Percentiles rank a stretch among this genome's conserved stretches.
Evolutionary conservation across 1,139 yeast genomes (phyloP).

Genomic region (Pichia inconspicua): DNA sequence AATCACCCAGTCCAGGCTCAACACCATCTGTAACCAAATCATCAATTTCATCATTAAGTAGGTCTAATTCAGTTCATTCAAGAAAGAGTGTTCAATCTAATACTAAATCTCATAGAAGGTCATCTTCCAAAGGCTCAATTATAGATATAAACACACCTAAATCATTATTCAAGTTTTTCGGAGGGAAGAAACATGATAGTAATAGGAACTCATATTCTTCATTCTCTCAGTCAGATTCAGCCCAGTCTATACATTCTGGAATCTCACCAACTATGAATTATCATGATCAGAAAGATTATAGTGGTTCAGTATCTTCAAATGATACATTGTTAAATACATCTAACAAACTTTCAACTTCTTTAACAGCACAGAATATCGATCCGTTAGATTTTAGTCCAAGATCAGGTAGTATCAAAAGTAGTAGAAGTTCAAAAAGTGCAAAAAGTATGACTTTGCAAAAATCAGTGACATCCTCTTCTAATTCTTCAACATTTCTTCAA

Average conservation of each 20-base stretch:
- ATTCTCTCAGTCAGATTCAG: constrained; percentile 7
- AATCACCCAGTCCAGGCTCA: neutral
- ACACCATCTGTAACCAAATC: neutral
- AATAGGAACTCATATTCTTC: constrained; percentile 7
- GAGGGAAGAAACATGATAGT: constrained; percentile 9
- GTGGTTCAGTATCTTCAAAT: neutral
- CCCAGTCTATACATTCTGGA: neutral
- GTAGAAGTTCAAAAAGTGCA: constrained; percentile 2
- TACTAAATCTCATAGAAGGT: constrained; percentile 18
- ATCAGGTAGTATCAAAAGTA: constrained; percentile 4
- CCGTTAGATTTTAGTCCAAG: neutral
- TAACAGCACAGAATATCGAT: neutral
- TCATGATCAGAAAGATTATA: neutral
- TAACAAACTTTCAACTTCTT: neutral
- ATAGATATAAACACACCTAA: constrained; percentile 26
- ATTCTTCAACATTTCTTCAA: neutral
- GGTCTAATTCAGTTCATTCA: constrained; percentile 35
- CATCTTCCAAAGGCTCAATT: constrained; percentile 25
- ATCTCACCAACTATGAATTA: neutral
- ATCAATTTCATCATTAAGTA: constrained; percentile 2
- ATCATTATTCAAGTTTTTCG: constrained; percentile 28
- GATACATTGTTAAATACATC: neutral
- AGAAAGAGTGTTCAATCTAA: constrained; percentile 42
- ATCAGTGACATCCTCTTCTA: neutral
- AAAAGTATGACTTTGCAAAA: constrained; percentile 1